Base-by-base conservation (phyloP, 1,139 yeast genomes). In the Scheffersomyces parashehatae region DNA sequence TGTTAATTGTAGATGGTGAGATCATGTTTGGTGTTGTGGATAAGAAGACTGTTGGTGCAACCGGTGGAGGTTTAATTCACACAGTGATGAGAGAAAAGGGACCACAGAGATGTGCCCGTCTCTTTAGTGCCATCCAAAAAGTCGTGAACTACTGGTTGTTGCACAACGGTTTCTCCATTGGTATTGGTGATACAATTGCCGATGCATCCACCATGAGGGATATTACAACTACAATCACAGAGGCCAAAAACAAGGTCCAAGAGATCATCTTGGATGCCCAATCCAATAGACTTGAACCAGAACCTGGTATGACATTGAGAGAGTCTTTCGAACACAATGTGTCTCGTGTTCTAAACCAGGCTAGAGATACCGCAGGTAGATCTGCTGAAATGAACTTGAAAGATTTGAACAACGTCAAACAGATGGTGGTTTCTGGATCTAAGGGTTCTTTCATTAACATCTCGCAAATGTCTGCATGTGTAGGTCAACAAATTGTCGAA, bases 391-490 rank as follows among this genome's bases (percentile, higher is more conserved):
- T 89, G 73, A 88, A 91, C 60, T 81, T 95, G 75, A 91, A 91
- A 65, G 97, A 91, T 60, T 76, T 85, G 56, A 95, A 95, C 64
- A 93, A 91, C 62, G 99, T 95, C 56, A 95, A 95, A 65, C 99
- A 95, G 74, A 95, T 95, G 99, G 99, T 93, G 48, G 87, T 93
- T 52, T 93, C 99, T 11, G 99, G 99, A 63, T 95, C 99, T 28
- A 95, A 95, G 71, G 99, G 99, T 77, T 95, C 99, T 11, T 93
- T 91, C 67, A 95, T 95, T 67, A 95, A 95, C 67, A 93, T 95
- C 67, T 95, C 99, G 26, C 99, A 91, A 73, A 95, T 95, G 99
- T 90, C 98, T 39, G 99, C 99, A 6, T 93, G 99, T 86, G 99
- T 93, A 29, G 99, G 99, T 59, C 99, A 95, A 71, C 99, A 95